Percentiles rank a stretch among this genome's conserved stretches.
Conservation (phyloP, 495 filamentous ascomycete species). For the Elaphomyces granulatus region DNA sequence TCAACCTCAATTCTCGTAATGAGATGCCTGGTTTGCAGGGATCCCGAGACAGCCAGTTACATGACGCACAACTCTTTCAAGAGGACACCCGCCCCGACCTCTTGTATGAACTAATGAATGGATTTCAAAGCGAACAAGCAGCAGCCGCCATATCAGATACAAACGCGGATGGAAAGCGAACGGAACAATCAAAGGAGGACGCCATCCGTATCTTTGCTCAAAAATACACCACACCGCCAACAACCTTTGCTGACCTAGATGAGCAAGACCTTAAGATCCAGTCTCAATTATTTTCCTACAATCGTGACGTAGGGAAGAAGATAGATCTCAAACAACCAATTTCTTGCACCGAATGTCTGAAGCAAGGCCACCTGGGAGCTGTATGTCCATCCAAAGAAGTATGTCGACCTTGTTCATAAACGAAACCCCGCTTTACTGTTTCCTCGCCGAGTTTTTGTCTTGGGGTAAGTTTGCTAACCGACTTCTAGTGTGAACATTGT, state of each 20-base stretch:
- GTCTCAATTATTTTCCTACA: slow-evolving; percentile 33
- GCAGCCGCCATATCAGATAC: no score
- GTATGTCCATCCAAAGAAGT: slow-evolving; percentile 34
- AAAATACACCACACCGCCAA: slow-evolving; percentile 25
- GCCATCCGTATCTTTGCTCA: slow-evolving; percentile 21
- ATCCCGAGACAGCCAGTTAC: slow-evolving; percentile 1
- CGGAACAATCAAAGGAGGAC: slow-evolving; percentile 21
- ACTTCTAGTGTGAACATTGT: slow-evolving; percentile 27
- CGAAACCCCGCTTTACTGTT: slow-evolving; percentile 8
- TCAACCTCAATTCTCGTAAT: no score
- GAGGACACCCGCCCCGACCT: background rate
- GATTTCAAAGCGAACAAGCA: background rate
- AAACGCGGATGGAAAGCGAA: background rate
- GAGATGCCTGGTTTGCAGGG: slow-evolving; percentile 17
- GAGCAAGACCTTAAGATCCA: slow-evolving; percentile 29
- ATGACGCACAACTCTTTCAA: background rate
- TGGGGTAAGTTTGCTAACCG: slow-evolving; percentile 3
- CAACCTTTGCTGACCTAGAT: slow-evolving; percentile 28
- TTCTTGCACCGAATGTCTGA: slow-evolving; percentile 31
- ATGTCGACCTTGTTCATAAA: no score
- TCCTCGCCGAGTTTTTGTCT: slow-evolving; percentile 7
- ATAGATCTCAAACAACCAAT: slow-evolving; percentile 52
- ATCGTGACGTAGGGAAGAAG: slow-evolving; percentile 45
- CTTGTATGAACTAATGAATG: background rate
- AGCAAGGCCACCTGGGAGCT: slow-evolving; percentile 30